Evolutionary conservation across 768 basidiomycete genomes (phyloP).

Genomic region (Suillus occidentalis): DNA sequence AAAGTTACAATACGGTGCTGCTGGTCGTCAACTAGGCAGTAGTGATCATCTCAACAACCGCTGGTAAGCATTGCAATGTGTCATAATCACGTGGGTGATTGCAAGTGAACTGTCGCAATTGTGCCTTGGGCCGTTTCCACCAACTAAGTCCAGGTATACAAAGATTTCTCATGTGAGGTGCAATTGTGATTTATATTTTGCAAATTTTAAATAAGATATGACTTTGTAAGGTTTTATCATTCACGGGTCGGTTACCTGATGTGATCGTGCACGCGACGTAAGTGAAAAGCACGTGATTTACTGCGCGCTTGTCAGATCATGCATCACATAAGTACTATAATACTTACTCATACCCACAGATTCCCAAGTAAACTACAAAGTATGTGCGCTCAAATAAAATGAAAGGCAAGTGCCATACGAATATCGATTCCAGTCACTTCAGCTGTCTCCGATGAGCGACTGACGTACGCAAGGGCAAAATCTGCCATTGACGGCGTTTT

Average conservation of each 20-base stretch:
- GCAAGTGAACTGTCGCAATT: background rate
- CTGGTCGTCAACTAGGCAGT: background rate
- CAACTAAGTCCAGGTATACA: background rate
- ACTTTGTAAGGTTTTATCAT: too few species aligned
- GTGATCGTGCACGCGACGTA: too few species aligned
- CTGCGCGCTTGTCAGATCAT: too few species aligned
- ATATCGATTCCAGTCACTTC: background rate
- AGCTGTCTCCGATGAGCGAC: conserved; percentile 20
- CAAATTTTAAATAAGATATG: background rate
- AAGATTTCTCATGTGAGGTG: background rate
- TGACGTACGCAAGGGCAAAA: conserved; percentile 42
- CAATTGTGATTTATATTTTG: background rate
- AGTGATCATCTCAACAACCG: background rate
- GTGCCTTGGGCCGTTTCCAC: background rate
- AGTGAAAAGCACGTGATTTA: too few species aligned
- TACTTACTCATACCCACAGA: background rate
- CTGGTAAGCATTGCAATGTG: background rate
- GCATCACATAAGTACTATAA: background rate
- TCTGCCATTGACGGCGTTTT: conserved; percentile 48
- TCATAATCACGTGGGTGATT: background rate
- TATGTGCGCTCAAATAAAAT: background rate
- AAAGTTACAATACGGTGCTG: background rate
- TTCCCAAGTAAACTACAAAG: background rate
- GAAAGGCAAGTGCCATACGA: background rate
- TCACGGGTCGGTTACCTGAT: too few species aligned